Conservation (phyloP, 2,329 filamentous ascomycete genomes). For the Metarhizium anisopliae region DNA sequence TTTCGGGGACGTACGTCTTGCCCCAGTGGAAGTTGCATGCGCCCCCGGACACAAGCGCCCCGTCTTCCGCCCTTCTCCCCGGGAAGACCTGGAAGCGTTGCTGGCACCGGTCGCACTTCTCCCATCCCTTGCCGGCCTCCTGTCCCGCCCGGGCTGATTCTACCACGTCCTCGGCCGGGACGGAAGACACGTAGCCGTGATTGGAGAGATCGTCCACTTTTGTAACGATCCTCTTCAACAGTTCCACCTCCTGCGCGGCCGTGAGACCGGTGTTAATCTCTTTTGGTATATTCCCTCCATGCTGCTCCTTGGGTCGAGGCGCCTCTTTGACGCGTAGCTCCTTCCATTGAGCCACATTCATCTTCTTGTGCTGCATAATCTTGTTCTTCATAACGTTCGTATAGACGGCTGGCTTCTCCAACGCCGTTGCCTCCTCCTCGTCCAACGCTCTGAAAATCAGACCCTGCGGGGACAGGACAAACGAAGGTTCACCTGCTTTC, state of each 20-base stretch:
- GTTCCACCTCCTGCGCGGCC: constrained; percentile 54
- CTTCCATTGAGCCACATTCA: constrained; percentile 64
- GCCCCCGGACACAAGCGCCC: constrained; percentile 66
- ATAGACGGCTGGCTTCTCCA: constrained; percentile 62
- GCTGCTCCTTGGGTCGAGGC: not conserved
- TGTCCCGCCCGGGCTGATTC: constrained; percentile 56
- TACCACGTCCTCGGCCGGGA: constrained; percentile 60
- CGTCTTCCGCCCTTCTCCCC: constrained; percentile 68
- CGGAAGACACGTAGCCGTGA: constrained; percentile 65
- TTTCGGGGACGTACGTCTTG: constrained; percentile 52
- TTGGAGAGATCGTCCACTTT: constrained; percentile 53
- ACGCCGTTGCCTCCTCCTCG: constrained; percentile 69
- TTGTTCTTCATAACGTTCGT: constrained; percentile 75
- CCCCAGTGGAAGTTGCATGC: constrained; percentile 75
- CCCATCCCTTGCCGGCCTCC: constrained; percentile 63
- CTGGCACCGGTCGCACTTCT: constrained; percentile 80
- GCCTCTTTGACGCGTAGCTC: constrained; percentile 39
- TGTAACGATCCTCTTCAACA: constrained; percentile 55
- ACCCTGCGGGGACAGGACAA: constrained; percentile 54
- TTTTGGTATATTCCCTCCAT: constrained; percentile 30
- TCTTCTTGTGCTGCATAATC: constrained; percentile 67
- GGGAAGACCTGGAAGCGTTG: constrained; percentile 89
- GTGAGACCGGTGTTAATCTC: constrained; percentile 62
- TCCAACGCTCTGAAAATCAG: constrained; percentile 62
- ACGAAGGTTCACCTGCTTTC: constrained; percentile 36